These are phyloP conservation scores for Ophiostoma quercus DNA, from an alignment of 2,329 filamentous ascomycete species.

Conservation along the genomic window DNA sequence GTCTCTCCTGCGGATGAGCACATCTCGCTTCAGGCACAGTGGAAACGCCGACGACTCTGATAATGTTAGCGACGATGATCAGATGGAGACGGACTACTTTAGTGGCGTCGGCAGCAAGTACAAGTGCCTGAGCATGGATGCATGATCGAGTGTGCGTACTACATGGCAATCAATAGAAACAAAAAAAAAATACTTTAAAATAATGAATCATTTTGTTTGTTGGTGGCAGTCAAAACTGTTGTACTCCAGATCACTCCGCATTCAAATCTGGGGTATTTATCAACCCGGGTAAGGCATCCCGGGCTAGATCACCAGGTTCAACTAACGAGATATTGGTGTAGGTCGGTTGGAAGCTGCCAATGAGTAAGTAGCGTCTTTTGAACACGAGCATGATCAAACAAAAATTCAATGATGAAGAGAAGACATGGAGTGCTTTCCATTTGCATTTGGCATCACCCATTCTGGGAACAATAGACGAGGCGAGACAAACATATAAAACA, in stretches of 20 bases:
- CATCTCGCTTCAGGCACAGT: not conserved
- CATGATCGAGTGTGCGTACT: not conserved
- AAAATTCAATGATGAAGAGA: not conserved
- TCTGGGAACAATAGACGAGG: not conserved
- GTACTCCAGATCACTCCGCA: not conserved
- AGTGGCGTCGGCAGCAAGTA: constrained; percentile 25
- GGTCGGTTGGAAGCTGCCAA: not conserved
- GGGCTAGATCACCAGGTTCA: not conserved
- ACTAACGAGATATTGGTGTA: not conserved
- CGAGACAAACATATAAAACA: not conserved
- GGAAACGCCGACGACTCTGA: constrained; percentile 14
- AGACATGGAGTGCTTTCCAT: too few relatives aligned
- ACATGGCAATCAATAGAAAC: not conserved
- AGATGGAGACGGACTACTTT: constrained; percentile 20
- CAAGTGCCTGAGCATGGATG: constrained; percentile 19
- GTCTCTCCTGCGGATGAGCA: not conserved
- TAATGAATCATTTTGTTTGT: not conserved
- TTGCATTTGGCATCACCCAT: not conserved
- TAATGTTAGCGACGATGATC: not conserved
- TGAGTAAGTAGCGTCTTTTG: not conserved
- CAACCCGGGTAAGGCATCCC: not conserved
- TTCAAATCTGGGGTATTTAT: not conserved
- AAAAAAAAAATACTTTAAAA: not conserved
- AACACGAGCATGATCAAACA: not conserved
- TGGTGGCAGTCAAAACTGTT: not conserved